These are phyloP conservation scores for Murraya koenigii DNA, from an alignment of 345 rosid species.

Conservation along the genomic window DNA sequence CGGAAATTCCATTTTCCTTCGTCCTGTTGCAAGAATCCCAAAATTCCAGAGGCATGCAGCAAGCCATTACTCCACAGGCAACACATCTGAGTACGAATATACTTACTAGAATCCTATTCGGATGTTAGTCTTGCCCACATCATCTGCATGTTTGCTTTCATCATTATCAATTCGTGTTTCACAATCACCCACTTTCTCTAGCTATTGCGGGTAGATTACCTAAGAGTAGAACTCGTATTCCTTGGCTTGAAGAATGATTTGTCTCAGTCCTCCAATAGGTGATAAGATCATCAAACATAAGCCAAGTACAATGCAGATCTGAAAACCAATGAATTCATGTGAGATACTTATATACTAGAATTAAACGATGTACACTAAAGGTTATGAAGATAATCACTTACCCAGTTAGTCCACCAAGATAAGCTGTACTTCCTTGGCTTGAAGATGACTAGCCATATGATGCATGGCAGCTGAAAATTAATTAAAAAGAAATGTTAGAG, in stretches of 20 bases:
- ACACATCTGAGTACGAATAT: not conserved
- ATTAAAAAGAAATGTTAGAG: not conserved
- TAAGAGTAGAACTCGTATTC: constrained; percentile 52
- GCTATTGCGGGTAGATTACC: not conserved
- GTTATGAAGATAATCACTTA: constrained; percentile 15
- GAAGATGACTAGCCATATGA: constrained; percentile 61
- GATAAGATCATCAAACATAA: constrained; percentile 61
- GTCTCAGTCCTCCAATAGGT: constrained; percentile 80
- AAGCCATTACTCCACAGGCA: too few relatives aligned
- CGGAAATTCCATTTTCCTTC: not conserved
- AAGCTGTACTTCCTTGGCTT: constrained; percentile 53
- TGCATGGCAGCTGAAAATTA: constrained; percentile 58
- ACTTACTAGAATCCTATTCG: too few relatives aligned
- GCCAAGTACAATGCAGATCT: constrained; percentile 75
- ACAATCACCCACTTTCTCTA: not conserved
- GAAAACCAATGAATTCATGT: constrained; percentile 16
- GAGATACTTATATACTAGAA: not conserved
- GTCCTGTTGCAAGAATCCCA: not conserved
- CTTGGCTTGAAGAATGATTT: constrained; percentile 61
- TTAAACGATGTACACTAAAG: not conserved
- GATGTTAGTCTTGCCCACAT: not conserved
- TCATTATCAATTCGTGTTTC: not conserved
- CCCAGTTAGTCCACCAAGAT: constrained; percentile 78
- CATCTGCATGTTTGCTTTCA: constrained; percentile 5
- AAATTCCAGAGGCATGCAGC: too few relatives aligned